A percentile compares a stretch with the other conserved stretches of the same genome.
These are phyloP conservation scores for Pyrenophora tritici-repentis DNA, from an alignment of 2,329 filamentous ascomycete genomes.

Conservation along the genomic window DNA sequence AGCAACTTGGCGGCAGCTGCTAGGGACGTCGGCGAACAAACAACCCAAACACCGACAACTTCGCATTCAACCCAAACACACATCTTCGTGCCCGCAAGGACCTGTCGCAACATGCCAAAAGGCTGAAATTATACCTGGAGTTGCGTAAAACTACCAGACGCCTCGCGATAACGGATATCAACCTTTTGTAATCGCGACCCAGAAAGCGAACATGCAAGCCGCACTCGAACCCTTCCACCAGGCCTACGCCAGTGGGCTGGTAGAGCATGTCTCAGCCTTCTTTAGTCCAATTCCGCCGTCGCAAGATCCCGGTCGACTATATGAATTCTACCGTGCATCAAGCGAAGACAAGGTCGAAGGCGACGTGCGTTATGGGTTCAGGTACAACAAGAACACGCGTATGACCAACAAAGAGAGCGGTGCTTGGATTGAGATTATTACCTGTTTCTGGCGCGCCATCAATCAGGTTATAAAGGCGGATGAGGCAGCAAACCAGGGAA, in stretches of 20 bases:
- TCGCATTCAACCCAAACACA: constrained; percentile 2
- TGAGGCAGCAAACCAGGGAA: constrained; percentile 55
- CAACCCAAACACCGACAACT: constrained; percentile 31
- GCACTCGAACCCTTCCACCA: constrained; percentile 75
- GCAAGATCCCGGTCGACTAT: constrained; percentile 67
- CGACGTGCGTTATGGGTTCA: constrained; percentile 72
- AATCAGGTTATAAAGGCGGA: constrained; percentile 73
- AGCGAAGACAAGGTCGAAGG: constrained; percentile 68
- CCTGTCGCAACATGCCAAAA: constrained; percentile 1
- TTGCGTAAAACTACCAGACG: constrained; percentile 11
- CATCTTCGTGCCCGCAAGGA: not conserved
- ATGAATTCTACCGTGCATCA: constrained; percentile 72
- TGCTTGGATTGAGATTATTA: constrained; percentile 87
- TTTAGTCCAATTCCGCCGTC: constrained; percentile 71
- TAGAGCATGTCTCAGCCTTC: constrained; percentile 74
- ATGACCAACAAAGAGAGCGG: constrained; percentile 70
- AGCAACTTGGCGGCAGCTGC: constrained; percentile 18
- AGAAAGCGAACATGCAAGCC: constrained; percentile 64
- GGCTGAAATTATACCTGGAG: constrained; percentile 5
- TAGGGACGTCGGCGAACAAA: constrained; percentile 24
- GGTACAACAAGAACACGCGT: constrained; percentile 64
- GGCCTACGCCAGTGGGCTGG: constrained; percentile 68
- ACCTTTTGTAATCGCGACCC: not conserved
- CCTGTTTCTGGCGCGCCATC: constrained; percentile 80
- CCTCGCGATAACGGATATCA: constrained; percentile 4